These are phyloP conservation scores for Termitomyces sp. DNA, from an alignment of 768 basidiomycete genomes.

Conservation along the genomic window DNA sequence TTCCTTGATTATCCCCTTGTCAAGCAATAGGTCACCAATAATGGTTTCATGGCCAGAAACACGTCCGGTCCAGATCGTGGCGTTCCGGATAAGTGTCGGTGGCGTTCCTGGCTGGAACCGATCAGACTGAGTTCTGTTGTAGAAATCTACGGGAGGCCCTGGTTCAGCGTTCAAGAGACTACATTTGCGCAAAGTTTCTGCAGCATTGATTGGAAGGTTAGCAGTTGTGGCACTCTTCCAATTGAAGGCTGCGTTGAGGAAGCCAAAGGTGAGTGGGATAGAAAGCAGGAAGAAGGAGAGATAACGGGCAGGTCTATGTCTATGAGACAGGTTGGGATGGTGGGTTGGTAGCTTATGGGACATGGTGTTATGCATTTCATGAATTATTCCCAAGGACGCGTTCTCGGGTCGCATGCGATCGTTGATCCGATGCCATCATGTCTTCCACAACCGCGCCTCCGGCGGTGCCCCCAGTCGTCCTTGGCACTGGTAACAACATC, in stretches of 20 bases:
- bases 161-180: constrained; percentile 41
- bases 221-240: constrained; percentile 13
- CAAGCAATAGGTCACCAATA: constrained; percentile 54
- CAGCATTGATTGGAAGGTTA: constrained; percentile 32
- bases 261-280: constrained; percentile 17
- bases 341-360: constrained; percentile 27
- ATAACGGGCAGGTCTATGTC: not conserved
- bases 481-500: constrained; percentile 60
- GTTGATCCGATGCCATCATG: constrained; percentile 13
- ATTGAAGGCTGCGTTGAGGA: constrained; percentile 19
- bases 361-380: constrained; percentile 17
- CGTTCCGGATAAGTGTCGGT: constrained; percentile 65
- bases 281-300: constrained; percentile 5
- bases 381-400: not conserved
- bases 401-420: constrained; percentile 3
- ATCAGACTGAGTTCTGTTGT: constrained; percentile 45
- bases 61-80: constrained; percentile 76
- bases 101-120: constrained; percentile 58
- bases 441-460: constrained; percentile 14
- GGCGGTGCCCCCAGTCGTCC: constrained; percentile 58
- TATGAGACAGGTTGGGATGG: constrained; percentile 1
- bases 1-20: constrained; percentile 57
- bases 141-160: constrained; percentile 39
- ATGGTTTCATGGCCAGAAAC: constrained; percentile 51
- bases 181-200: constrained; percentile 45